phyloP scores from a whole-genome alignment of 495 filamentous ascomycete species.

The Physcia stellaris region DNA sequence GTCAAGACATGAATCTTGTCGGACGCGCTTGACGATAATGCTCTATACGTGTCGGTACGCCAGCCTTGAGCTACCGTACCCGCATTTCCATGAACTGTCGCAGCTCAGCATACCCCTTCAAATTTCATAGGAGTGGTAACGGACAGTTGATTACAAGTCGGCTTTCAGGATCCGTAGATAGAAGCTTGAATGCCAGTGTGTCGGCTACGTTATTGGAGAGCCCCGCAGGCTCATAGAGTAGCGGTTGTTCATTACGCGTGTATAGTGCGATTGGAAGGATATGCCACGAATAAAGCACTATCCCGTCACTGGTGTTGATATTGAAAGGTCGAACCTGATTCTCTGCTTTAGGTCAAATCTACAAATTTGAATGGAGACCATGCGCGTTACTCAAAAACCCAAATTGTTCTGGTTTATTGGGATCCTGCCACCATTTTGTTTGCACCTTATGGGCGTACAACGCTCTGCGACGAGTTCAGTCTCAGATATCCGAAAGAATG shows the following conservation, averaged over 20 bases:
- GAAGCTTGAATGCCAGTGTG: constrained; percentile 37
- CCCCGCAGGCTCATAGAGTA: constrained; percentile 29
- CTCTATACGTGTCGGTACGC: constrained; percentile 37
- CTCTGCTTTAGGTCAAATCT: constrained; percentile 17
- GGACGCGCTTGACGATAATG: constrained; percentile 21
- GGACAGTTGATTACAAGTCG: constrained; percentile 42
- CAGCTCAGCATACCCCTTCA: background rate
- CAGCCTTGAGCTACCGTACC: constrained; percentile 38
- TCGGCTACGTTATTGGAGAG: constrained; percentile 27
- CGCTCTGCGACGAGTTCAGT: no score
- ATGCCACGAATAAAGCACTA: constrained; percentile 48
- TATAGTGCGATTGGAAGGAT: constrained; percentile 43
- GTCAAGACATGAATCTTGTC: constrained; percentile 46
- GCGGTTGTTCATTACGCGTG: constrained; percentile 29
- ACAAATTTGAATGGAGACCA: background rate
- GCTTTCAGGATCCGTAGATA: constrained; percentile 40
- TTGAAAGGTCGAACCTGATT: constrained; percentile 49
- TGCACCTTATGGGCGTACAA: constrained; percentile 68
- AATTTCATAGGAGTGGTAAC: background rate
- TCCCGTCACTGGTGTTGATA: constrained; percentile 41
- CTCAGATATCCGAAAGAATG: no score
- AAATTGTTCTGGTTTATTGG: constrained; percentile 61
- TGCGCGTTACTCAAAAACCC: constrained; percentile 59
- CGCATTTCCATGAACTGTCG: constrained; percentile 33
- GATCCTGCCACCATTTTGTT: constrained; percentile 51